Evolutionary conservation across 2,329 filamentous ascomycete genomes (phyloP).

Genomic region (Eutypella sp.): DNA sequence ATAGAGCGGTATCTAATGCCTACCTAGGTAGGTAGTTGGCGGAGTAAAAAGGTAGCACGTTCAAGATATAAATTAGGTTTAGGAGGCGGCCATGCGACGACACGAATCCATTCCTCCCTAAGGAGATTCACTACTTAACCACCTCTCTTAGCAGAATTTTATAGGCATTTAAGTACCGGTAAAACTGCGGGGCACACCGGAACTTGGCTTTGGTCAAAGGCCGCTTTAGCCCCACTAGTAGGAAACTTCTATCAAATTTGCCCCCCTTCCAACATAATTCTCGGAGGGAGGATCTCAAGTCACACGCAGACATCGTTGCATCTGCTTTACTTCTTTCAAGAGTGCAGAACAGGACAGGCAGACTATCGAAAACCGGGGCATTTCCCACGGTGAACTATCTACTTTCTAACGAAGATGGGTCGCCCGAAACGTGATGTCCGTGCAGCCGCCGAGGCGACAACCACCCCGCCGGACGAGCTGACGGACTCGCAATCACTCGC

Average conservation of each 20-base stretch:
- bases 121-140: too few species aligned
- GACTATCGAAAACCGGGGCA: too few species aligned
- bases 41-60: too few species aligned
- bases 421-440: slow-evolving; percentile 72
- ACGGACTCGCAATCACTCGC: slow-evolving; percentile 64
- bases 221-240: not conserved
- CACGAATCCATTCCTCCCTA: too few species aligned
- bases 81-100: too few species aligned
- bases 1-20: not conserved
- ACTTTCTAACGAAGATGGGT: slow-evolving; percentile 52
- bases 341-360: not conserved
- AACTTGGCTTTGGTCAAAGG: not conserved
- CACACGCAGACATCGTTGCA: too few species aligned
- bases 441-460: slow-evolving; percentile 69
- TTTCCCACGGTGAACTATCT: too few species aligned
- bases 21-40: not conserved
- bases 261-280: not conserved
- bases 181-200: not conserved
- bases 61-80: too few species aligned
- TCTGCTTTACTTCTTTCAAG: not conserved
- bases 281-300: too few species aligned
- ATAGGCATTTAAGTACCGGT: not conserved
- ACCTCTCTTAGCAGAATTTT: not conserved
- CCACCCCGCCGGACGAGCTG: slow-evolving; percentile 53
- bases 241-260: not conserved